Evolutionary conservation across 768 basidiomycete genomes (phyloP), one percentile per base, ranked within the genome.

Genomic region (Tulasnella sp.): DNA sequence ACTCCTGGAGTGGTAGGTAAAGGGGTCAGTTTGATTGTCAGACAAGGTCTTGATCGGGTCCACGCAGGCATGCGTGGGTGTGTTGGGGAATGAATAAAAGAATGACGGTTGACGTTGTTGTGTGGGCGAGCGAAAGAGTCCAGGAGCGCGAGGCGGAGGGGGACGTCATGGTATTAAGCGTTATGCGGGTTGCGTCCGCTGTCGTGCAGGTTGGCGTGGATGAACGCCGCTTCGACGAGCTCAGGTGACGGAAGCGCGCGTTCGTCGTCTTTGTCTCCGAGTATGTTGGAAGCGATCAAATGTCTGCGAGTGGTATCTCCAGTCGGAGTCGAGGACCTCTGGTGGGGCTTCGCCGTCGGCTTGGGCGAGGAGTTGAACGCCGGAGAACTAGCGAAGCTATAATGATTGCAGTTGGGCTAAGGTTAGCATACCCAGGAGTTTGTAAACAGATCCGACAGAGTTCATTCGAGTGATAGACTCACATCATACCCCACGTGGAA

Each of bases 401-500:
- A 22, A 20, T 60, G 9, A 28, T 20, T 18, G 46, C 16, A 22
- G 24, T 16, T 2, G 3, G 2, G 37, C 2, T 22, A 60, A 60
- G 58, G 58, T 60, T 60, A 60, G 20, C 7, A 60, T 60, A 22
- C 58, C 2, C 24, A 22, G 3, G 28, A 60, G 7, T 24, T 24
- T 54, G 18, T 2, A 54, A 24, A 24, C 46, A 72, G 46, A 77
- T 34, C 41, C 89, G 18, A 16, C 24, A 9, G 24, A 24, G n/a
- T n/a, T n/a, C n/a, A n/a, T n/a, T n/a, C n/a, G n/a, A n/a, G 58
- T 28, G 14, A 12, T 31, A 31, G 54, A 54, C 93, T 83, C 84
- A 96, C 83, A 98, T 91, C 96, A 97, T 97, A 69, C 97, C 98
- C 97, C 98, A 89, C 0, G 97, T 98, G 80, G 94, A 96, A 85